These are phyloP conservation scores for Chlamydomonas schloesseri DNA, from an alignment of 139 green algal genomes.

Conservation along the genomic window DNA sequence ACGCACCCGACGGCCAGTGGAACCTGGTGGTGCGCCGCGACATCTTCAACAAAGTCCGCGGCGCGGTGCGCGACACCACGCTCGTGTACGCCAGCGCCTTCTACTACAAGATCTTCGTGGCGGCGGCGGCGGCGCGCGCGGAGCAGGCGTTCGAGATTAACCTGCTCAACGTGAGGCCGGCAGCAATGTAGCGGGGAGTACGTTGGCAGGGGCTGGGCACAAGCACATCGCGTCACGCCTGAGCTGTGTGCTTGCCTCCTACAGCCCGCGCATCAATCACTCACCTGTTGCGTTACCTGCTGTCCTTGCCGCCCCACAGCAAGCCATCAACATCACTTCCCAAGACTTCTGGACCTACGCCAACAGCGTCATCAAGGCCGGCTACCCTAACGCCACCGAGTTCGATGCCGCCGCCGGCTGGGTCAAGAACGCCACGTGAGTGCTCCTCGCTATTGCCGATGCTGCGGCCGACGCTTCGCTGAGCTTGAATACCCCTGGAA, in stretches of 20 bases:
- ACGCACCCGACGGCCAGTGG: constrained; percentile 83
- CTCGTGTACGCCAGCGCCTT: constrained; percentile 46
- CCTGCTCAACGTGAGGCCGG: constrained; percentile 50
- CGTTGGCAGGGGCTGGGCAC: too few species aligned
- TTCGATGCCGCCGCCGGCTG: neutral
- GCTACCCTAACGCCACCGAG: constrained; percentile 36
- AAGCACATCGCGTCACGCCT: too few species aligned
- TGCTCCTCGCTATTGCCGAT: too few species aligned
- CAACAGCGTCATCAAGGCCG: neutral
- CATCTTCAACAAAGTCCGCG: constrained; percentile 83
- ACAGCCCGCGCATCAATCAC: too few species aligned
- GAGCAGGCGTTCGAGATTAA: constrained; percentile 68
- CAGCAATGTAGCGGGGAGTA: neutral
- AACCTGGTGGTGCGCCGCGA: constrained; percentile 72
- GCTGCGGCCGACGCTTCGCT: too few species aligned
- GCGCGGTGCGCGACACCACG: constrained; percentile 65
- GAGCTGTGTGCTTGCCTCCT: too few species aligned
- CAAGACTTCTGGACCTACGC: constrained; percentile 18
- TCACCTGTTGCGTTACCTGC: too few species aligned
- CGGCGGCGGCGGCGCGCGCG: constrained; percentile 58
- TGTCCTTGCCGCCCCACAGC: constrained; percentile 13
- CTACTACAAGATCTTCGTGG: constrained; percentile 65
- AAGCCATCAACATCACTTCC: constrained; percentile 1
- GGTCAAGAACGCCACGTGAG: constrained; percentile 33
- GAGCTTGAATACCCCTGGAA: too few species aligned